Percentiles rank a stretch among this genome's conserved stretches.
phyloP scores from a whole-genome alignment of 495 filamentous ascomycete species.

The Xylaria cubensis region DNA sequence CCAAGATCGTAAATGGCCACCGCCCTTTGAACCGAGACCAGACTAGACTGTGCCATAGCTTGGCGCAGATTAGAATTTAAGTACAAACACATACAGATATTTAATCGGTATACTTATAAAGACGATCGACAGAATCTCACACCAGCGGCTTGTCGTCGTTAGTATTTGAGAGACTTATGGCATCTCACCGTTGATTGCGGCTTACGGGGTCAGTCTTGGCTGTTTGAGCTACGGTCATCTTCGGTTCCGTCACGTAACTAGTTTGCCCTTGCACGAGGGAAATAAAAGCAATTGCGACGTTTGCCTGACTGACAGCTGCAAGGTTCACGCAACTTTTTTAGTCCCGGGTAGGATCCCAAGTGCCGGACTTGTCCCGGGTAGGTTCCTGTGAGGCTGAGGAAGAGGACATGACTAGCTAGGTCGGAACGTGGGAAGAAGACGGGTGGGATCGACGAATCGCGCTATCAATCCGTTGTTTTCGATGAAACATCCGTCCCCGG shows the following conservation, averaged over 20 bases:
- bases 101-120: no score
- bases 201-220: slow-evolving; percentile 17
- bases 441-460: no score
- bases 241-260: background rate
- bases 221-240: slow-evolving; percentile 12
- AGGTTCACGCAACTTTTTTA: background rate
- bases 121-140: no score
- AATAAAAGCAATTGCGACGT: background rate
- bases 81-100: no score
- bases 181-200: background rate
- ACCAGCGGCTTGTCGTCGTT: background rate
- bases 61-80: background rate
- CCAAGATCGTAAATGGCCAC: background rate
- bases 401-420: background rate
- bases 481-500: background rate
- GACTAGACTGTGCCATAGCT: slow-evolving; percentile 5
- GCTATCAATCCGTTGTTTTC: background rate
- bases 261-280: background rate
- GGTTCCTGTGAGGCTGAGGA: background rate
- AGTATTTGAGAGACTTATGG: background rate
- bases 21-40: slow-evolving; percentile 5
- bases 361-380: background rate
- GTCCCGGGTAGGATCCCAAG: slow-evolving; percentile 2
- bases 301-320: background rate
- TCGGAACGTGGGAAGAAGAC: background rate